These are phyloP conservation scores for Craterostigma plantagineum DNA, from an alignment of 257 asterid genomes.

Conservation along the genomic window DNA sequence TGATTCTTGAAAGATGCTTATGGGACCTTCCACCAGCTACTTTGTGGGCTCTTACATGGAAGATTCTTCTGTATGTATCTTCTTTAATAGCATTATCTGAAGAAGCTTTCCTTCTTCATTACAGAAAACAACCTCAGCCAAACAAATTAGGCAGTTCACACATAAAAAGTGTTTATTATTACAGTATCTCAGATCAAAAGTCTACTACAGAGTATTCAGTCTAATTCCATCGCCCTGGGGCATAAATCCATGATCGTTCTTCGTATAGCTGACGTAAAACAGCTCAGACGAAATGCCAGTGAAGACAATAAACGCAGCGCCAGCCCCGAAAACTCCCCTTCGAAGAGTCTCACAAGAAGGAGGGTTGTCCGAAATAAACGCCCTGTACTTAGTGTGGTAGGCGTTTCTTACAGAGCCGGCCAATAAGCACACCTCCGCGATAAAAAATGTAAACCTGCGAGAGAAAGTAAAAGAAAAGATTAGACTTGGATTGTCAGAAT, in stretches of 20 bases:
- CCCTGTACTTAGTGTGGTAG: slow-evolving; percentile 54
- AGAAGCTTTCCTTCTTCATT: no score
- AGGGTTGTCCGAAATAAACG: slow-evolving; percentile 21
- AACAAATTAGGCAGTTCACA: no score
- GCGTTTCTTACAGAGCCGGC: slow-evolving; percentile 71
- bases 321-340: slow-evolving; percentile 76
- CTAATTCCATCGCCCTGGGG: slow-evolving; percentile 8
- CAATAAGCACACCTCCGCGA: slow-evolving; percentile 65
- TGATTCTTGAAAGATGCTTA: no score
- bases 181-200: no score
- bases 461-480: background rate
- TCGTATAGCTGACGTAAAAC: slow-evolving; percentile 46
- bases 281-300: slow-evolving; percentile 58
- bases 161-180: no score
- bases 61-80: no score
- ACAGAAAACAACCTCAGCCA: no score
- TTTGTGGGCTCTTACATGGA: no score
- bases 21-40: no score
- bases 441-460: slow-evolving; percentile 43
- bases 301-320: slow-evolving; percentile 61
- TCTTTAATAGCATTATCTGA: no score
- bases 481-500: no score
- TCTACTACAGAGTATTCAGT: no score
- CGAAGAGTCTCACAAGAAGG: slow-evolving; percentile 73
- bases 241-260: slow-evolving; percentile 22